Evolutionary conservation across 176 grass and related monocot species (phyloP), one percentile per base, ranked within the genome.

Genomic region (Tillandsia fasciculata): DNA sequence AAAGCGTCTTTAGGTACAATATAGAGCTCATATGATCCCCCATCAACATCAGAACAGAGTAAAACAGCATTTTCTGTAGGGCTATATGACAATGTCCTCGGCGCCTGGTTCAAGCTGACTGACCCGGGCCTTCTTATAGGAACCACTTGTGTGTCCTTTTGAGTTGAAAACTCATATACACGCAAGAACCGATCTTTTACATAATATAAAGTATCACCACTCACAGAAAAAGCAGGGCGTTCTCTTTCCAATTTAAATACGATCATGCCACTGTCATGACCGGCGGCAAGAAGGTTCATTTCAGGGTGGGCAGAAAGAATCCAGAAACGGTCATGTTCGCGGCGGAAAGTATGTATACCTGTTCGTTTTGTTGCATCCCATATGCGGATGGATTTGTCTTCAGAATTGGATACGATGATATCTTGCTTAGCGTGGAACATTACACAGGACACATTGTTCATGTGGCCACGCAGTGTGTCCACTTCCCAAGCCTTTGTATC

Each of bases 311-410:
- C 86, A 69, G 86, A 72, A 71, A 92, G 93, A 72, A 92, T 83
- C 93, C 93, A 97, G 79, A 97, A 97, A 22, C 93, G 93, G 64
- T 97, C 93, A 69, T 92, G 93, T 18, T 97, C 89, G 63, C 89
- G 74, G 52, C 89, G 85, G 52, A 96, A 92, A 49, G 86, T 92
- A 28, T 97, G 93, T 50, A 92, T 76, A 49, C 89, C 79, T 7
- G 89, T 97, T 63, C 93, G 83, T 71, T 92, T 97, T 59, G 93
- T 97, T 58, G 93, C 84, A 80, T 92, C 93, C 93, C 93, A 92
- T 3, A 97, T 83, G 50, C 86, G 93, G 11, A 97, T 97, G 71
- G 86, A 89, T 82, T 92, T 97, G 50, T 92, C 93, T 81, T 97
- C 93, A 47, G 93, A 97, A 77, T 97, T 97, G 23, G 93, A 97